phyloP scores from a whole-genome alignment of 176 grass and related monocot genomes.

The Musa itinerans region DNA sequence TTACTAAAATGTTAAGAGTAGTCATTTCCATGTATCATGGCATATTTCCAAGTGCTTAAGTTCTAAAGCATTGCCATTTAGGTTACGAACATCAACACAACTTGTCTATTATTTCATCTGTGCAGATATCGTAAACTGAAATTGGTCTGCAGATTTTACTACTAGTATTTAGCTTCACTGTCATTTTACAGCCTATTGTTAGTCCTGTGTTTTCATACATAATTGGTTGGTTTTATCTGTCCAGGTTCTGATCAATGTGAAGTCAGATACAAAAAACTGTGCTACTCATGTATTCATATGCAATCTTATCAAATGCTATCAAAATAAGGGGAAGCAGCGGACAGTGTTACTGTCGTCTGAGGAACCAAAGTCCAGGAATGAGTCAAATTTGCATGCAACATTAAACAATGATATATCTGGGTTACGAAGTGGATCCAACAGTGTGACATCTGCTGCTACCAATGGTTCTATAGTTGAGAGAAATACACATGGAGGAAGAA shows the following conservation, averaged over 20 bases:
- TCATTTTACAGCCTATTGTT: neutral
- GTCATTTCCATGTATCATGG: neutral
- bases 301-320: slow-evolving; percentile 43
- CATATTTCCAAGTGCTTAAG: neutral
- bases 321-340: slow-evolving; percentile 35
- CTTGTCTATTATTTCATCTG: neutral
- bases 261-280: slow-evolving; percentile 33
- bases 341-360: neutral
- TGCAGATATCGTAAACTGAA: neutral
- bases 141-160: neutral
- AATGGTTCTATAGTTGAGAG: neutral
- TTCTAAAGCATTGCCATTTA: neutral
- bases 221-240: neutral
- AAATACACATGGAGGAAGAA: slow-evolving; percentile 5
- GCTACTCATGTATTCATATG: slow-evolving; percentile 47
- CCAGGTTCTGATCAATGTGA: neutral
- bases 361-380: slow-evolving; percentile 19
- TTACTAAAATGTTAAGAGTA: neutral
- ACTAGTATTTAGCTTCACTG: neutral
- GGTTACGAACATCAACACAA: neutral
- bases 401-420: neutral
- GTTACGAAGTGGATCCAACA: neutral
- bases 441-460: neutral
- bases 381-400: neutral
- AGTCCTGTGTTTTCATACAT: neutral